These are phyloP conservation scores for Capronia americana DNA, from an alignment of 2,329 filamentous ascomycete genomes.

Conservation along the genomic window DNA sequence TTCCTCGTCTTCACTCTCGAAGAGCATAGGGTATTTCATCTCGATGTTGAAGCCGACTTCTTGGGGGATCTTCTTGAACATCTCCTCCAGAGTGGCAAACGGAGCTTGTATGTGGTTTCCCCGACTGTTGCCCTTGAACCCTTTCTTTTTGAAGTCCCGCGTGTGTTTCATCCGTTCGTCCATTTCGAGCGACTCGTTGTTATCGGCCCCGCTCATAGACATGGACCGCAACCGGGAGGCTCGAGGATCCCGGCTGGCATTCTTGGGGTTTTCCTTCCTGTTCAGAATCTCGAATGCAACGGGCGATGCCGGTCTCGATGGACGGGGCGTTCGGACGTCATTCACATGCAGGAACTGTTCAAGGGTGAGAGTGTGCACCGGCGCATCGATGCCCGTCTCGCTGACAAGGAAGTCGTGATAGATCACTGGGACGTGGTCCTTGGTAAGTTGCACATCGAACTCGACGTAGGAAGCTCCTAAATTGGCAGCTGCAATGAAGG, in stretches of 20 bases:
- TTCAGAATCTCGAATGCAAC: slow-evolving; percentile 32
- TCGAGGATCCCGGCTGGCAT: slow-evolving; percentile 33
- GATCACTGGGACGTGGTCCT: slow-evolving; percentile 96
- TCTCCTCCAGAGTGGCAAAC: slow-evolving; percentile 92
- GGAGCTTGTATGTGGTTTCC: slow-evolving; percentile 95
- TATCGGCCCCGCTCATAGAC: slow-evolving; percentile 63
- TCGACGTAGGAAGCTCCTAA: slow-evolving; percentile 78
- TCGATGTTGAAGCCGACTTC: slow-evolving; percentile 96
- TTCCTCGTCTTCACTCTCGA: slow-evolving; percentile 91
- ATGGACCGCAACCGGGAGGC: slow-evolving; percentile 60
- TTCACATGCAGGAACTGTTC: slow-evolving; percentile 96
- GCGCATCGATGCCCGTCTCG: slow-evolving; percentile 95
- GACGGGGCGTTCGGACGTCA: slow-evolving; percentile 55
- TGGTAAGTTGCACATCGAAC: slow-evolving; percentile 94
- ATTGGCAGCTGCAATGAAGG: slow-evolving; percentile 95
- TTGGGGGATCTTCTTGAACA: slow-evolving; percentile 83
- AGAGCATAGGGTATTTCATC: slow-evolving; percentile 98
- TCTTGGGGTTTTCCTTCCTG: slow-evolving; percentile 38
- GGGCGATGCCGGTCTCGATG: slow-evolving; percentile 57
- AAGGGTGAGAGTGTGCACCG: slow-evolving; percentile 90
- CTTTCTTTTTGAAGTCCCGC: slow-evolving; percentile 89
- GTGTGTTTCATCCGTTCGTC: slow-evolving; percentile 97
- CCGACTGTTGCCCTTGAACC: slow-evolving; percentile 93
- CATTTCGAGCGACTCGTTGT: slow-evolving; percentile 55
- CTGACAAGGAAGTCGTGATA: slow-evolving; percentile 98